These are phyloP conservation scores for Calonectria honghensis DNA, from an alignment of 2,329 filamentous ascomycete species.

Conservation along the genomic window DNA sequence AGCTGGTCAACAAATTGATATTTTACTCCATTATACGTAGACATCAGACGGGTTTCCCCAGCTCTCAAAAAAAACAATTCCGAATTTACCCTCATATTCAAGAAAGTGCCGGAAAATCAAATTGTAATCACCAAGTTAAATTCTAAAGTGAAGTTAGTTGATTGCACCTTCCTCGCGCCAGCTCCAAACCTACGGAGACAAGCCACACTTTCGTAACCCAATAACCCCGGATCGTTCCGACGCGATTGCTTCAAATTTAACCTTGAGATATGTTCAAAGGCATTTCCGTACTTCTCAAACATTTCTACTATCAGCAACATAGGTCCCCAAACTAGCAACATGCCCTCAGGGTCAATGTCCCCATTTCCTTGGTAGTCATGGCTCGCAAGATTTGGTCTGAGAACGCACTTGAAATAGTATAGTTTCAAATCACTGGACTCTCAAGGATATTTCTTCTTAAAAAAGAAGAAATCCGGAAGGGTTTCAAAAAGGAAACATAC, in stretches of 20 bases:
- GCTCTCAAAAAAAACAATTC: not conserved
- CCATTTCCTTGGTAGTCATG: not conserved
- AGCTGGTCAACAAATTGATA: not conserved
- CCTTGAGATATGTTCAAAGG: not conserved
- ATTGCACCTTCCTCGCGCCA: not conserved
- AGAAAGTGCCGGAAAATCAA: not conserved
- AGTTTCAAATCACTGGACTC: not conserved
- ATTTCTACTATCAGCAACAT: not conserved
- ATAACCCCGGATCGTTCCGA: not conserved
- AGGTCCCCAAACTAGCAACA: not conserved
- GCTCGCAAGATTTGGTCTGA: not conserved
- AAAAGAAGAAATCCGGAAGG: too few species aligned
- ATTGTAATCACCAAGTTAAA: not conserved
- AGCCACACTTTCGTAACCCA: not conserved
- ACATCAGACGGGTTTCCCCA: not conserved
- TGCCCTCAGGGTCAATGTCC: not conserved
- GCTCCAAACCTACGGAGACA: not conserved
- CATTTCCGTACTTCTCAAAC: not conserved
- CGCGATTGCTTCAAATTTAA: not conserved
- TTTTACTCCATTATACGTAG: not conserved
- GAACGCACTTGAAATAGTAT: not conserved
- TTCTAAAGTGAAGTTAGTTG: not conserved
- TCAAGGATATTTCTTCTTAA: not conserved
- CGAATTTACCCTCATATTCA: not conserved
- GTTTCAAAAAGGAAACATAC: too few species aligned